Conservation (phyloP, 139 green algal species). For the Diplosphaera chodatii region DNA sequence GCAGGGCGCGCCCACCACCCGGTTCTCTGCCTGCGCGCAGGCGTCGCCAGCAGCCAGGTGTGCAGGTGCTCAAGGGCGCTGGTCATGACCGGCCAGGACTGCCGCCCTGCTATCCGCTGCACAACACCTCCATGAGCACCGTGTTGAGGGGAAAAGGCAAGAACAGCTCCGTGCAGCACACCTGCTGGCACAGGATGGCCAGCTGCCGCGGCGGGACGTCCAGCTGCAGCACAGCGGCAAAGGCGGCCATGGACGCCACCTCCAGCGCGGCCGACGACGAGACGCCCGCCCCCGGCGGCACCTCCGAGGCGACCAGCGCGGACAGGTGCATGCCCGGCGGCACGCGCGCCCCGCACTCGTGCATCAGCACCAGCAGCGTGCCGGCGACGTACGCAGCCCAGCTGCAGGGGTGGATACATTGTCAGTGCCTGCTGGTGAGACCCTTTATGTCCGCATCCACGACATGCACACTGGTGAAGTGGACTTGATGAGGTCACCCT, state of each 20-base stretch:
- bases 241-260: constrained; percentile 74
- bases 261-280: constrained; percentile 86
- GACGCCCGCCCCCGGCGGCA: constrained; percentile 93
- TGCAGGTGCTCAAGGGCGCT: too few relatives aligned
- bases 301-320: constrained; percentile 56
- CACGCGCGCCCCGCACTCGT: constrained; percentile 46
- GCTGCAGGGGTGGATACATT: constrained; percentile 6
- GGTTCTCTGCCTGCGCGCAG: constrained; percentile 87
- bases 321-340: constrained; percentile 39
- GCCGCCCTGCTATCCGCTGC: too few relatives aligned
- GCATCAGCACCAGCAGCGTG: constrained; percentile 73
- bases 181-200: constrained; percentile 75
- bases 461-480: neutral
- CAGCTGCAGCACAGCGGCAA: constrained; percentile 51
- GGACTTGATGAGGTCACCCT: too few relatives aligned
- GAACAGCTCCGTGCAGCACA: neutral
- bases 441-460: neutral
- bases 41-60: too few relatives aligned
- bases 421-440: neutral
- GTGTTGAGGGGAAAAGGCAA: too few relatives aligned
- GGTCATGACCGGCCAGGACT: too few relatives aligned
- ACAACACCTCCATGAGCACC: too few relatives aligned
- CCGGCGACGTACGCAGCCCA: constrained; percentile 92
- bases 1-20: constrained; percentile 87
- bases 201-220: constrained; percentile 39